These are phyloP conservation scores for Globisporangium uncinulatum DNA, from an alignment of 352 stramenopile species.

Conservation along the genomic window DNA sequence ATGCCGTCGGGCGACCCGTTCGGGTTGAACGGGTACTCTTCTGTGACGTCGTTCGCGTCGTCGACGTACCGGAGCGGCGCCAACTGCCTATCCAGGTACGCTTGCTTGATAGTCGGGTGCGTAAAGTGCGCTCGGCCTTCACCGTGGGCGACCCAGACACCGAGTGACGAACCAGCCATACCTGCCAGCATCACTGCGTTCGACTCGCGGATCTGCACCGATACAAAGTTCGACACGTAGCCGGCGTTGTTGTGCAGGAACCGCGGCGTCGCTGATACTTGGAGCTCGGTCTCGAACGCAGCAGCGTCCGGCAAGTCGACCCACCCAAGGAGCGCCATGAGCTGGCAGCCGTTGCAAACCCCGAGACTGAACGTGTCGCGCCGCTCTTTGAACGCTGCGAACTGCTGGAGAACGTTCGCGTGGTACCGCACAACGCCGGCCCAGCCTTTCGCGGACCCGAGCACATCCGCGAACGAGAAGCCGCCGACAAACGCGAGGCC, in stretches of 20 bases:
- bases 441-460: constrained; percentile 99
- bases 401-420: constrained; percentile 93
- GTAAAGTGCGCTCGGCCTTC: constrained; percentile 96
- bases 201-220: constrained; percentile 93
- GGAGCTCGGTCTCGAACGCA: constrained; percentile 45
- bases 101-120: constrained; percentile 85
- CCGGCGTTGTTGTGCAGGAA: constrained; percentile 98
- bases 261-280: constrained; percentile 74
- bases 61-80: constrained; percentile 97
- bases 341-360: constrained; percentile 99
- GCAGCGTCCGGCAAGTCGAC: constrained; percentile 72
- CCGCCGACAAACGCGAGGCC: constrained; percentile 98
- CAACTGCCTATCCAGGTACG: constrained; percentile 88
- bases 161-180: constrained; percentile 96
- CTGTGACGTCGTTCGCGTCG: constrained; percentile 91
- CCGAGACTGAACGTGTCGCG: constrained; percentile 98
- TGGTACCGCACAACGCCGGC: constrained; percentile 98
- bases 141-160: constrained; percentile 96
- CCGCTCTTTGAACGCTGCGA: constrained; percentile 93
- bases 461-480: constrained; percentile 98
- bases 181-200: constrained; percentile 96
- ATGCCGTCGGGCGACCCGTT: constrained; percentile 98
- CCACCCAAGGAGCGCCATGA: constrained; percentile 99
- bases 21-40: constrained; percentile 99
- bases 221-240: constrained; percentile 97